Conservation (phyloP, 2,329 filamentous ascomycete genomes). For the Xylariaceae sp. region DNA sequence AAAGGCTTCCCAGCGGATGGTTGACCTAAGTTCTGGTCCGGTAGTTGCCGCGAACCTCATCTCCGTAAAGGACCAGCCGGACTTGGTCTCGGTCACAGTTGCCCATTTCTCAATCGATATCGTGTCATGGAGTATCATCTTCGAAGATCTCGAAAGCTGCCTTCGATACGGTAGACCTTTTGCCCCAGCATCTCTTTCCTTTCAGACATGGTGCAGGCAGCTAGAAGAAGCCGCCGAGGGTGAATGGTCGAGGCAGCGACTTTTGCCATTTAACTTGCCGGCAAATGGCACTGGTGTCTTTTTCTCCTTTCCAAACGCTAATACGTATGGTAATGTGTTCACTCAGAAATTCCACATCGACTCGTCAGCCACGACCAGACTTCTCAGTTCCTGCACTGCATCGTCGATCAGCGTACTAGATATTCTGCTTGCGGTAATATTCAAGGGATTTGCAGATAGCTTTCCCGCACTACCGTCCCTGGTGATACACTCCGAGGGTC, state of each 20-base stretch:
- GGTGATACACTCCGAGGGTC: not conserved
- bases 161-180: not conserved
- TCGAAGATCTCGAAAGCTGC: not conserved
- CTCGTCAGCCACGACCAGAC: not conserved
- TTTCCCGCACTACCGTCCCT: not conserved
- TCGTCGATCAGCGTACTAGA: not conserved
- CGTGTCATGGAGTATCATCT: not conserved
- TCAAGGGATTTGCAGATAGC: not conserved
- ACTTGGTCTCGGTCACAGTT: not conserved
- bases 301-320: not conserved
- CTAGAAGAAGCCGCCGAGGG: not conserved
- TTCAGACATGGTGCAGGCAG: not conserved
- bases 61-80: not conserved
- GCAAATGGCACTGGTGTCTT: not conserved
- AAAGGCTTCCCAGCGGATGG: not conserved
- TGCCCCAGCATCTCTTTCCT: not conserved
- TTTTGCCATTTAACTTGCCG: not conserved
- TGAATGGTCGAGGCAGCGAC: not conserved
- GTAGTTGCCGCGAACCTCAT: not conserved
- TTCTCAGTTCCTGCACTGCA: not conserved
- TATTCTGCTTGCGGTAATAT: not conserved
- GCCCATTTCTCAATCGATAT: not conserved
- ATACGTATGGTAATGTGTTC: not conserved
- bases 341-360: not conserved
- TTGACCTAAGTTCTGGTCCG: not conserved